A percentile compares a stretch with the other conserved stretches of the same genome.
Conservation (phyloP, 805 yeast species). For the Spathaspora passalidarum region DNA sequence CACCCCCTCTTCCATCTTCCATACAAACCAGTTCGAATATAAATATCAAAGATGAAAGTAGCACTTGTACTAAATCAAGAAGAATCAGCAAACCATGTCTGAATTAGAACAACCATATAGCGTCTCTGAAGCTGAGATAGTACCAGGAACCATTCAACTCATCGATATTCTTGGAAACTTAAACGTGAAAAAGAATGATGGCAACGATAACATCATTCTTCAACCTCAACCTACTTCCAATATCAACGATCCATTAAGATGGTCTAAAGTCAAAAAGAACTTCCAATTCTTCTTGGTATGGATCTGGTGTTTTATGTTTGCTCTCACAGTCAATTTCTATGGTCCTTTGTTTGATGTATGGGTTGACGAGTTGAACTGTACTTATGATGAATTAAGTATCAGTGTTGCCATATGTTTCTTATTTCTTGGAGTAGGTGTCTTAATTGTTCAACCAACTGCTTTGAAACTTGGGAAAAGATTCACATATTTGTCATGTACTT, state of each 20-base stretch:
- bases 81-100: neutral
- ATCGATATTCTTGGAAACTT: conserved; percentile 26
- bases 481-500: conserved; percentile 26
- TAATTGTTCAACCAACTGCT: conserved; percentile 34
- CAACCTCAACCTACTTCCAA: conserved; percentile 35
- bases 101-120: neutral
- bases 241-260: conserved; percentile 34
- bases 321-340: conserved; percentile 20
- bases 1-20: too few species aligned
- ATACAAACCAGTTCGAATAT: too few species aligned
- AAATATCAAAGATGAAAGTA: too few species aligned
- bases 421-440: conserved; percentile 33
- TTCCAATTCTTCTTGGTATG: conserved; percentile 27
- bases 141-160: conserved; percentile 36
- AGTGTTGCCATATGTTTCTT: conserved; percentile 26
- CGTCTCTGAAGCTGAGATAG: conserved; percentile 4
- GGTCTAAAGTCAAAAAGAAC: conserved; percentile 28
- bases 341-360: conserved; percentile 31
- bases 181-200: conserved; percentile 23
- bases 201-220: conserved; percentile 26
- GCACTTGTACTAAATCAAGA: too few species aligned
- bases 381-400: conserved; percentile 21
- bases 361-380: conserved; percentile 22
- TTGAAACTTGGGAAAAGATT: conserved; percentile 27
- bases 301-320: conserved; percentile 24